Conservation (phyloP, 164 flowering plant genomes). For the Stephania japonica region DNA sequence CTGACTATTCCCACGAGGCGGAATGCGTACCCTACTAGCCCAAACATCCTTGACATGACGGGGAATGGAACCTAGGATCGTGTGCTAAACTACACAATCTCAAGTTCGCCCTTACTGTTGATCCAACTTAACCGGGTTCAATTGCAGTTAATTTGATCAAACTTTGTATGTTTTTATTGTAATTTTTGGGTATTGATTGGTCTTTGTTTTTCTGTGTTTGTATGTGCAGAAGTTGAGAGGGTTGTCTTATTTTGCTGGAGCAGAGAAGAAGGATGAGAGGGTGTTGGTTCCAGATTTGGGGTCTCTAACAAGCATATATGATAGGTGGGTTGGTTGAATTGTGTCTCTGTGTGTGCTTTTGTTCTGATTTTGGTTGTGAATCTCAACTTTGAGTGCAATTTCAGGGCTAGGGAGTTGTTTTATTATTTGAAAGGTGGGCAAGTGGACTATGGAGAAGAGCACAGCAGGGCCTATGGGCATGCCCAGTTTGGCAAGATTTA, state of each 20-base stretch:
- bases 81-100: too few relatives aligned
- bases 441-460: slow-evolving; percentile 96
- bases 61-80: too few relatives aligned
- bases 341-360: not conserved
- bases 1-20: too few relatives aligned
- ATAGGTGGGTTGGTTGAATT: slow-evolving; percentile 48
- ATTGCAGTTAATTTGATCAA: not conserved
- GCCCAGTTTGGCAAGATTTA: slow-evolving; percentile 74
- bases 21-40: too few relatives aligned
- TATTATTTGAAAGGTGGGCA: slow-evolving; percentile 94
- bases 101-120: too few relatives aligned
- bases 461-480: slow-evolving; percentile 78
- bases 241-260: slow-evolving; percentile 90
- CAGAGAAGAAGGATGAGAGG: slow-evolving; percentile 93
- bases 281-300: slow-evolving; percentile 98
- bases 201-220: not conserved
- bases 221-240: slow-evolving; percentile 74
- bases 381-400: slow-evolving; percentile 12
- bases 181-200: slow-evolving; percentile 4
- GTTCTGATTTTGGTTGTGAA: slow-evolving; percentile 3
- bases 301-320: slow-evolving; percentile 86
- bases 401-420: slow-evolving; percentile 95
- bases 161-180: not conserved
- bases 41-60: too few relatives aligned
- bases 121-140: too few relatives aligned